Evolutionary conservation across 2,329 filamentous ascomycete species (phyloP).

Genomic region (Neurospora crassa): DNA sequence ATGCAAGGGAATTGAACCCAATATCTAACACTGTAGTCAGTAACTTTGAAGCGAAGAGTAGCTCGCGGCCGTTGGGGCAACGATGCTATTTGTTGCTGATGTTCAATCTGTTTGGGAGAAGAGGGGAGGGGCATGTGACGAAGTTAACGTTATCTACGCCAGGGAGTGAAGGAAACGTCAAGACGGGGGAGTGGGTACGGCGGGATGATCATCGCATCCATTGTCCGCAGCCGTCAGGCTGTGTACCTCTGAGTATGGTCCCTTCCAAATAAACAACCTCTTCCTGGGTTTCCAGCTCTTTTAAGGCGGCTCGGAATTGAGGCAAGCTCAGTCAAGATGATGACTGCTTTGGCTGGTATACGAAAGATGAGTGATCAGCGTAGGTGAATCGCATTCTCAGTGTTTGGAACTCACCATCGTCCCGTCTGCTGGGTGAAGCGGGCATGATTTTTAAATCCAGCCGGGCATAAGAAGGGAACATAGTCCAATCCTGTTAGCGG

Average conservation of each 20-base stretch:
- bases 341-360: background rate
- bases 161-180: background rate
- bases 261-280: background rate
- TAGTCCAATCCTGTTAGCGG: too few relatives aligned
- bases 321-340: background rate
- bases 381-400: background rate
- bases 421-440: background rate
- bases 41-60: background rate
- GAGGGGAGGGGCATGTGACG: background rate
- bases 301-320: background rate
- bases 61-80: background rate
- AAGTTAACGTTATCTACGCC: background rate
- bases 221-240: background rate
- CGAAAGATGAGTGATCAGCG: background rate
- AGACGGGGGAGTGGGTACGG: too few relatives aligned
- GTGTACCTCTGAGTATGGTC: background rate
- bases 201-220: too few relatives aligned
- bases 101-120: background rate
- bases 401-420: background rate
- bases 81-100: background rate
- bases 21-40: background rate
- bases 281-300: background rate
- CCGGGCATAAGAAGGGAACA: background rate
- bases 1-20: background rate
- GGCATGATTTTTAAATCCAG: background rate